A percentile compares a stretch with the other conserved stretches of the same genome.
These are phyloP conservation scores for Dalbergia cultrata DNA, from an alignment of 306 rosid species.

Conservation along the genomic window DNA sequence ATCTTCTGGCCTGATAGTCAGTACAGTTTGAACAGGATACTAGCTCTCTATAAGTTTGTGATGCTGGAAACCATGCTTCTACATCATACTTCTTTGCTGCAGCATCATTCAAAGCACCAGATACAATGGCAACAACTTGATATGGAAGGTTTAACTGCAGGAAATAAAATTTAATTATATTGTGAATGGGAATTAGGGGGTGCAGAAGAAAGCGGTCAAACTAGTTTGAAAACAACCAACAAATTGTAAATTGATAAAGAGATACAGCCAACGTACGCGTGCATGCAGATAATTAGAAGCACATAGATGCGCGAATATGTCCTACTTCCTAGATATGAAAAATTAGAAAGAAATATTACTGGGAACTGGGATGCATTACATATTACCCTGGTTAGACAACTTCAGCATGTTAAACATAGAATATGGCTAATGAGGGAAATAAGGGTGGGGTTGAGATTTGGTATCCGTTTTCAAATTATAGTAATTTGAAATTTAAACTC, in stretches of 20 bases:
- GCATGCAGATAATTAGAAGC: no score
- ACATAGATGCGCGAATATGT: no score
- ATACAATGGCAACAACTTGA: slow-evolving; percentile 87
- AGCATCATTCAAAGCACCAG: slow-evolving; percentile 98
- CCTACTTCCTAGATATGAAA: neutral
- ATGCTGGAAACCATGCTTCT: slow-evolving; percentile 97
- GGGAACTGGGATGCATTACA: neutral
- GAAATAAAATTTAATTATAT: slow-evolving; percentile 16
- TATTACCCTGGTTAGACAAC: neutral
- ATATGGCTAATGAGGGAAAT: neutral
- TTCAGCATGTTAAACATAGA: neutral
- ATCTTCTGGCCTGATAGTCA: slow-evolving; percentile 88
- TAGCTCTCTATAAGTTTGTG: slow-evolving; percentile 84
- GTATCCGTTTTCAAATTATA: slow-evolving; percentile 6
- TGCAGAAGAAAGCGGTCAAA: neutral
- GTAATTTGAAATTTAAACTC: neutral
- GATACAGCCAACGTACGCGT: no score
- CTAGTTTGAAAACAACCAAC: no score
- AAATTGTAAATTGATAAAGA: no score
- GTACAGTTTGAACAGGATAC: slow-evolving; percentile 99
- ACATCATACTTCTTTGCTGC: slow-evolving; percentile 97
- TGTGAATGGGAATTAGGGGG: neutral
- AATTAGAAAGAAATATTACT: slow-evolving; percentile 14
- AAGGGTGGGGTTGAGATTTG: neutral
- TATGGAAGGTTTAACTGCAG: slow-evolving; percentile 85